Conservation (phyloP, 1,139 yeast genomes). For the Taphrina populina region DNA sequence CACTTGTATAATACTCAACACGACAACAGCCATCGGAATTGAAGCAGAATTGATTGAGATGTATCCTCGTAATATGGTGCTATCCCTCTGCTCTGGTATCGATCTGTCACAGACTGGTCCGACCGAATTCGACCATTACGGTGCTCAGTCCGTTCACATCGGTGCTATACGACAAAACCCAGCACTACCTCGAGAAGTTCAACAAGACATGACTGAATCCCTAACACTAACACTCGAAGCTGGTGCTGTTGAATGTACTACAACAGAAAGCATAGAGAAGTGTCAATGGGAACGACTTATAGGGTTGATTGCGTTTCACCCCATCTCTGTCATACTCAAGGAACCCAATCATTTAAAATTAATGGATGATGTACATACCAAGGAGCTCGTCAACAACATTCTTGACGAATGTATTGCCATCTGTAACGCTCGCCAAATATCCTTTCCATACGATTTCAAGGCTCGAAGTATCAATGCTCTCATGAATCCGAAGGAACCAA, state of each 20-base stretch:
- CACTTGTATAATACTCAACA: constrained; percentile 50
- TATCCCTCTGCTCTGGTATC: constrained; percentile 48
- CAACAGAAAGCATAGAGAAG: constrained; percentile 38
- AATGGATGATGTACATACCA: constrained; percentile 34
- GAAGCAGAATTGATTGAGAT: constrained; percentile 59
- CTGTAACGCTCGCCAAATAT: constrained; percentile 37
- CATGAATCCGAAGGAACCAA: constrained; percentile 47
- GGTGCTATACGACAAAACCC: constrained; percentile 35
- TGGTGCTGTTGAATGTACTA: constrained; percentile 39
- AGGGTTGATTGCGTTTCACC: constrained; percentile 40
- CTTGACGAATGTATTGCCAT: constrained; percentile 38
- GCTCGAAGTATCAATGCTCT: constrained; percentile 34
- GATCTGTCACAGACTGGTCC: constrained; percentile 39
- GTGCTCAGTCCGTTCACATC: constrained; percentile 36
- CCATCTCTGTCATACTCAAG: constrained; percentile 39
- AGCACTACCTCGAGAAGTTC: constrained; percentile 35
- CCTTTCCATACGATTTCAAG: constrained; percentile 32
- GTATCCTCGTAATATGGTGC: constrained; percentile 59
- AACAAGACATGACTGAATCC: constrained; percentile 40
- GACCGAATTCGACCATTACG: constrained; percentile 39
- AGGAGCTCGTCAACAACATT: constrained; percentile 33
- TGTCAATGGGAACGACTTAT: constrained; percentile 40
- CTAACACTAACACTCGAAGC: constrained; percentile 40
- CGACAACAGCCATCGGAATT: constrained; percentile 63
- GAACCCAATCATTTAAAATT: constrained; percentile 39